Percentiles rank a stretch among this genome's conserved stretches.
phyloP scores from a whole-genome alignment of 257 asterid species.

The Schizonepeta tenuifolia region DNA sequence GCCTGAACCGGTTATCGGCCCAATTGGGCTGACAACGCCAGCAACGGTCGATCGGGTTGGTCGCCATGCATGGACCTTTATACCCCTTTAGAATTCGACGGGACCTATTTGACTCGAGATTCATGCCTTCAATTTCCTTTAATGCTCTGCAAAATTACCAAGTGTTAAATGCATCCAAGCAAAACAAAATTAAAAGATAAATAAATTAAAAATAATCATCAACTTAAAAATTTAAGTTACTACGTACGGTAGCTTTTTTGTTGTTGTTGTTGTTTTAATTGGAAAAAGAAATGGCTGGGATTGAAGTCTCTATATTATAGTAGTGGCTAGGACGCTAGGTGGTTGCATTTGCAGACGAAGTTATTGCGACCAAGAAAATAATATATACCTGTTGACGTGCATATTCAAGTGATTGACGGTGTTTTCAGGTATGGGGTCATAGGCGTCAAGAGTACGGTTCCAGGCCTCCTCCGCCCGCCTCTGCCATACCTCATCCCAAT shows the following conservation, averaged over 20 bases:
- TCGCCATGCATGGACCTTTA: conserved; percentile 46
- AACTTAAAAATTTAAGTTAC: no score
- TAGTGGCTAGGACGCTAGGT: no score
- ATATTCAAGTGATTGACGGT: conserved; percentile 37
- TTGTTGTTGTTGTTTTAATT: no score
- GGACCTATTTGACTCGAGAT: conserved; percentile 21
- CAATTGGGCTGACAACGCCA: conserved; percentile 70
- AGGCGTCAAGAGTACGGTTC: conserved; percentile 45
- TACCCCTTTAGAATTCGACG: conserved; percentile 30
- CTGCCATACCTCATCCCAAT: conserved; percentile 51
- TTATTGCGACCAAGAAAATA: not conserved
- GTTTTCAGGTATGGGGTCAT: conserved; percentile 43
- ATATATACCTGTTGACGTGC: conserved; percentile 41
- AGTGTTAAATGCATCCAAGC: no score
- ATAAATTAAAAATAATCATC: no score
- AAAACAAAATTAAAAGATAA: no score
- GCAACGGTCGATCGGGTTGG: conserved; percentile 73
- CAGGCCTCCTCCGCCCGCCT: conserved; percentile 48
- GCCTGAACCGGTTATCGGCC: conserved; percentile 56
- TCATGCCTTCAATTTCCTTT: not conserved
- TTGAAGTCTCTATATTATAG: no score
- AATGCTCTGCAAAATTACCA: not conserved
- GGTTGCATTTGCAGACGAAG: no score
- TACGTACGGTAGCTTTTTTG: no score
- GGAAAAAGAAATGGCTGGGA: no score